Conservation (phyloP, 495 filamentous ascomycete species). For the Hypoxylon crocopeplum region DNA sequence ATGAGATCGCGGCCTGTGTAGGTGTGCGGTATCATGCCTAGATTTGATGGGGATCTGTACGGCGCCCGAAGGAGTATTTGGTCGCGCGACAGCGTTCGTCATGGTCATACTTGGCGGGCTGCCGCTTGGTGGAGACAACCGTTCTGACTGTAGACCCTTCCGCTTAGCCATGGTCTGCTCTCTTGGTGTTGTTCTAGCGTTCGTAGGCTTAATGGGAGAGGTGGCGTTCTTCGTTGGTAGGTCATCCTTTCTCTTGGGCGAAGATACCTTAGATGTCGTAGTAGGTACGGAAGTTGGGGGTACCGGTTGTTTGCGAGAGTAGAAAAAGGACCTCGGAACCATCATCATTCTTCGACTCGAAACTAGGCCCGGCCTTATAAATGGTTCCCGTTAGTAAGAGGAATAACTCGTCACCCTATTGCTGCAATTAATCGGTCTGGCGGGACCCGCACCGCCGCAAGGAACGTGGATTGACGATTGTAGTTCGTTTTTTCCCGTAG, state of each 20-base stretch:
- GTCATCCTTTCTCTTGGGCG: slow-evolving; percentile 44
- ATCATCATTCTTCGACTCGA: slow-evolving; percentile 42
- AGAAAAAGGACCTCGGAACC: slow-evolving; percentile 49
- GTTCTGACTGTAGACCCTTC: slow-evolving; percentile 32
- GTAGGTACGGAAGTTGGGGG: slow-evolving; percentile 15
- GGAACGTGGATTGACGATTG: slow-evolving; percentile 28
- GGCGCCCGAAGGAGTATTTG: slow-evolving; percentile 50
- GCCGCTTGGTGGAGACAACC: slow-evolving; percentile 31
- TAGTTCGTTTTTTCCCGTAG: slow-evolving; percentile 15
- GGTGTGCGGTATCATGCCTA: slow-evolving; percentile 39
- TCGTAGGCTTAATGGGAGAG: slow-evolving; percentile 15
- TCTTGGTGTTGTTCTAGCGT: slow-evolving; percentile 19
- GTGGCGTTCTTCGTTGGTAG: slow-evolving; percentile 19
- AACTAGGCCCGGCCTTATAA: slow-evolving; percentile 35
- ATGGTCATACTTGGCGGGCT: slow-evolving; percentile 42
- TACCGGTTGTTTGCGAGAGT: slow-evolving; percentile 28
- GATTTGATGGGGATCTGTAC: slow-evolving; percentile 54
- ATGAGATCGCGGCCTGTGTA: slow-evolving; percentile 25
- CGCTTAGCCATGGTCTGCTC: slow-evolving; percentile 40
- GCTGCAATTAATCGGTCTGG: slow-evolving; percentile 23
- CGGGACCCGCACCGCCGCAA: slow-evolving; percentile 14
- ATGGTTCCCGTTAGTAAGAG: slow-evolving; percentile 41
- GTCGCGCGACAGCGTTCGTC: slow-evolving; percentile 39
- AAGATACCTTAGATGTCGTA: slow-evolving; percentile 12
- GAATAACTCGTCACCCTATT: slow-evolving; percentile 39